Conservation (phyloP, 2,329 filamentous ascomycete genomes). For the Lasiodiplodia sp. region DNA sequence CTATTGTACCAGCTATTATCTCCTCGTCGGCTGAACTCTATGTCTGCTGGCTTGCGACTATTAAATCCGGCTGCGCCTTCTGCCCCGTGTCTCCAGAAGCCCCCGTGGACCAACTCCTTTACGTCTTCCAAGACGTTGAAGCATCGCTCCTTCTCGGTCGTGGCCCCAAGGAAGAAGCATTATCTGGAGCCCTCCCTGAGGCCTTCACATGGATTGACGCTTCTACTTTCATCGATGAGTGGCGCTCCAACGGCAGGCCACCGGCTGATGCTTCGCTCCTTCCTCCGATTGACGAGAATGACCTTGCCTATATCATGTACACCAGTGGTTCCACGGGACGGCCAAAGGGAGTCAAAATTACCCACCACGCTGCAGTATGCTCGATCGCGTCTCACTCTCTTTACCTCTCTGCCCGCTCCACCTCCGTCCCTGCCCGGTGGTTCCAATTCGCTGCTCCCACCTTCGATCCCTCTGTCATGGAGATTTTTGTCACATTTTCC, state of each 20-base stretch:
- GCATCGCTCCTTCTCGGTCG: constrained; percentile 24
- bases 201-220: constrained; percentile 21
- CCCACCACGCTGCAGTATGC: constrained; percentile 35
- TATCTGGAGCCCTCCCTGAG: constrained; percentile 41
- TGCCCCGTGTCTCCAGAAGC: constrained; percentile 80
- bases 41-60: constrained; percentile 72
- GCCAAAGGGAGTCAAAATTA: constrained; percentile 29
- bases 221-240: constrained; percentile 12
- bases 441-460: constrained; percentile 84
- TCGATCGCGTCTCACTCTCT: constrained; percentile 59
- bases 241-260: constrained; percentile 34
- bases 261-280: constrained; percentile 31
- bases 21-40: constrained; percentile 69
- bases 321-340: constrained; percentile 29
- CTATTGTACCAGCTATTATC: constrained; percentile 22
- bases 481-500: constrained; percentile 86
- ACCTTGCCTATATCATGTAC: constrained; percentile 30
- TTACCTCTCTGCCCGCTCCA: constrained; percentile 61
- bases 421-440: constrained; percentile 62
- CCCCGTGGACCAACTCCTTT: constrained; percentile 60
- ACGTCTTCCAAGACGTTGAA: constrained; percentile 26
- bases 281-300: constrained; percentile 21
- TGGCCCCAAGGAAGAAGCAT: constrained; percentile 16
- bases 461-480: constrained; percentile 88
- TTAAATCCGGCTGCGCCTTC: constrained; percentile 80